phyloP scores from a whole-genome alignment of 805 yeast species.

The Starmerella cellae region DNA sequence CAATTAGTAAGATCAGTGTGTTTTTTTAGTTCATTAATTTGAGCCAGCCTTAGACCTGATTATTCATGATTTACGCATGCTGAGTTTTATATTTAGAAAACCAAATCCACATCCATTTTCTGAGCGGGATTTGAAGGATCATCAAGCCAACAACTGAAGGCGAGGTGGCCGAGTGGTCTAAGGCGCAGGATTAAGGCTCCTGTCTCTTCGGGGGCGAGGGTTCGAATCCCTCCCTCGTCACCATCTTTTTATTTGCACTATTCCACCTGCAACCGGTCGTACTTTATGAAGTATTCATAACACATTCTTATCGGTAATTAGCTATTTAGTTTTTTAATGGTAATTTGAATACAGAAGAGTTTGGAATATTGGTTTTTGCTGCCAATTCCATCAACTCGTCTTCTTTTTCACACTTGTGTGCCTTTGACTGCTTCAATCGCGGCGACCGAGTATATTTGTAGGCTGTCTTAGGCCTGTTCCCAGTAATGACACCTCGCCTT shows the following conservation, averaged over 20 bases:
- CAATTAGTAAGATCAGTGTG: too few relatives aligned
- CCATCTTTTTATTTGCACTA: conserved; percentile 10
- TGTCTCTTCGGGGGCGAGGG: conserved; percentile 22
- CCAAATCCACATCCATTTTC: too few relatives aligned
- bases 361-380: too few relatives aligned
- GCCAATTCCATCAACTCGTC: not conserved
- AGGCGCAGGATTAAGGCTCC: conserved; percentile 23
- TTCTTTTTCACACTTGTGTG: not conserved
- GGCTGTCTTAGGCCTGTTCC: not conserved
- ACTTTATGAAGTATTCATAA: not conserved
- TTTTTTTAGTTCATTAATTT: too few relatives aligned
- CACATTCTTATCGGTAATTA: too few relatives aligned
- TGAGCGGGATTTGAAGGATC: too few relatives aligned
- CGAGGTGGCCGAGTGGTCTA: conserved; percentile 23
- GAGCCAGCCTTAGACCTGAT: too few relatives aligned
- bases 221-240: conserved; percentile 23
- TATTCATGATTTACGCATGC: too few relatives aligned
- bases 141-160: conserved; percentile 7
- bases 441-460: conserved; percentile 3
- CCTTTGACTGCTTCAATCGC: too few relatives aligned
- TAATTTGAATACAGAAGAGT: not conserved
- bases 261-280: not conserved
- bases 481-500: not conserved
- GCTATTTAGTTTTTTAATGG: not conserved
- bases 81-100: too few relatives aligned